These are phyloP conservation scores for Aureobasidium pullulans DNA, from an alignment of 2,329 filamentous ascomycete species.

Conservation along the genomic window DNA sequence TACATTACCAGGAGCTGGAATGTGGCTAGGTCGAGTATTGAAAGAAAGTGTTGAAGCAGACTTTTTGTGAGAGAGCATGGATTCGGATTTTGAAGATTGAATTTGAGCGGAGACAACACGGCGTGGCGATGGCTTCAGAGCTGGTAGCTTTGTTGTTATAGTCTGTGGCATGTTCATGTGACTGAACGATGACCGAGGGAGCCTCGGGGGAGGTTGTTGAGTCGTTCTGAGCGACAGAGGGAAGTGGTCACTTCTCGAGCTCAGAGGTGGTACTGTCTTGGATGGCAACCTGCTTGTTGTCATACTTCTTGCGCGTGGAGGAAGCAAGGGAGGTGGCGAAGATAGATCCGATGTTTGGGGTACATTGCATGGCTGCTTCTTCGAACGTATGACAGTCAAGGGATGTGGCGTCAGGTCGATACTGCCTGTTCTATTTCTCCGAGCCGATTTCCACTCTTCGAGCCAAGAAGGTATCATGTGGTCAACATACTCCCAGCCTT, in stretches of 20 bases:
- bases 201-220: background rate
- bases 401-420: background rate
- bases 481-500: constrained; percentile 8
- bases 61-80: background rate
- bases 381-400: background rate
- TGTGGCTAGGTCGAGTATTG: background rate
- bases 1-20: background rate
- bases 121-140: background rate
- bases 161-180: too few species aligned
- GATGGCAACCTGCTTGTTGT: background rate
- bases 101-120: background rate
- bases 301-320: background rate
- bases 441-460: background rate
- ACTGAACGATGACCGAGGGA: background rate
- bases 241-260: background rate
- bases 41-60: background rate
- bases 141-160: background rate
- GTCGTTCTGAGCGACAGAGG: background rate
- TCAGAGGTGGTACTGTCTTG: background rate
- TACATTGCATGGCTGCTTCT: background rate
- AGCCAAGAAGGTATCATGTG: constrained; percentile 12
- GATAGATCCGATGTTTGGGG: background rate
- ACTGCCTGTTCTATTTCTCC: background rate
- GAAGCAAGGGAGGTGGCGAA: background rate
- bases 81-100: background rate